These are phyloP conservation scores for Elaeagnus macrophylla DNA, from an alignment of 306 rosid species.

Conservation along the genomic window DNA sequence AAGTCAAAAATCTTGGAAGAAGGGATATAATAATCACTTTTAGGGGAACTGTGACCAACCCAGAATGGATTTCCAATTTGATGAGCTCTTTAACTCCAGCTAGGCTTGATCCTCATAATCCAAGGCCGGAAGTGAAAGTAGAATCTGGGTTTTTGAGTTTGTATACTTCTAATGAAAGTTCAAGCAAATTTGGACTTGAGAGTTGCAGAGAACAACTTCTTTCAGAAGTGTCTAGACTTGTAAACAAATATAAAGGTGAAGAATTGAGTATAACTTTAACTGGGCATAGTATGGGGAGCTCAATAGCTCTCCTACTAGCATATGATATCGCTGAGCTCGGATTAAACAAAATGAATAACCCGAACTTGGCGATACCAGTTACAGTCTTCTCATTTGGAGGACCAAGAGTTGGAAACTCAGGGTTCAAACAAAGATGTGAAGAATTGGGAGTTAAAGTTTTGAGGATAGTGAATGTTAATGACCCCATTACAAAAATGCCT, in stretches of 20 bases:
- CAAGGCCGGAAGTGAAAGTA: slow-evolving; percentile 54
- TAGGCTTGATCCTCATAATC: slow-evolving; percentile 52
- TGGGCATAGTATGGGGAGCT: slow-evolving; percentile 97
- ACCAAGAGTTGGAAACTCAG: slow-evolving; percentile 73
- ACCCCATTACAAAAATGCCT: slow-evolving; percentile 81
- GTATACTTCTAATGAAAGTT: slow-evolving; percentile 65
- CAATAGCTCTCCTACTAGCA: slow-evolving; percentile 72
- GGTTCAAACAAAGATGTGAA: slow-evolving; percentile 63
- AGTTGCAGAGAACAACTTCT: slow-evolving; percentile 92
- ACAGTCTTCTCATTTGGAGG: slow-evolving; percentile 86
- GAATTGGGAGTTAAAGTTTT: slow-evolving; percentile 70
- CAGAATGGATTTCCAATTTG: slow-evolving; percentile 70
- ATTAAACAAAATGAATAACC: slow-evolving; percentile 21
- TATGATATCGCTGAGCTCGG: slow-evolving; percentile 83
- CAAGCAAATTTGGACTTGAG: slow-evolving; percentile 39
- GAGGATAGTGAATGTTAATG: slow-evolving; percentile 65
- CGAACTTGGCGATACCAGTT: slow-evolving; percentile 18
- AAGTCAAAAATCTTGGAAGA: slow-evolving; percentile 44
- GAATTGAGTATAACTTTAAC: slow-evolving; percentile 58
- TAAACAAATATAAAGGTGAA: slow-evolving; percentile 47
- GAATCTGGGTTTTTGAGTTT: slow-evolving; percentile 71
- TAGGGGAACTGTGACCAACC: slow-evolving; percentile 69
- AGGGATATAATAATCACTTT: slow-evolving; percentile 62
- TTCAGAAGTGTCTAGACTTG: slow-evolving; percentile 54
- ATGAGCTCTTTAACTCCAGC: slow-evolving; percentile 81